Evolutionary conservation across 805 yeast species (phyloP).

Genomic region (Dipodascus albidus): DNA sequence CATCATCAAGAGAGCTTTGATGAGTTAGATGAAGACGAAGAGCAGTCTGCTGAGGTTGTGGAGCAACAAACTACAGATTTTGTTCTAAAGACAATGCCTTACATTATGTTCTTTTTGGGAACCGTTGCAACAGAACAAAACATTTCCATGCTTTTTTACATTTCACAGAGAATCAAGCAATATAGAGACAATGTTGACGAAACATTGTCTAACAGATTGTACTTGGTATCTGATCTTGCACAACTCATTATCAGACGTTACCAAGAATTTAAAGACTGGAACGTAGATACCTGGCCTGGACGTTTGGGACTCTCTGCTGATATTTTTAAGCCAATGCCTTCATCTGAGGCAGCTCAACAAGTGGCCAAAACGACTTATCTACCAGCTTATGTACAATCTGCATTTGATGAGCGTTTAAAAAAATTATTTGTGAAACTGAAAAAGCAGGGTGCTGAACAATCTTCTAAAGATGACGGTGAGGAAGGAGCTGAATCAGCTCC

Average conservation of each 20-base stretch:
- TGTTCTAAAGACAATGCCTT: slow-evolving; percentile 38
- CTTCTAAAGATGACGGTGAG: neutral
- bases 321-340: slow-evolving; percentile 48
- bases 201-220: slow-evolving; percentile 31
- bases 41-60: slow-evolving; percentile 4
- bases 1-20: slow-evolving; percentile 60
- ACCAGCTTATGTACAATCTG: slow-evolving; percentile 31
- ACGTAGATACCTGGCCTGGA: slow-evolving; percentile 72
- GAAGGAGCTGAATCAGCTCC: neutral
- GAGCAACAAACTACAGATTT: slow-evolving; percentile 11
- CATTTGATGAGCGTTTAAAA: slow-evolving; percentile 6
- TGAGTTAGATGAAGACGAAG: slow-evolving; percentile 11
- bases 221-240: slow-evolving; percentile 60
- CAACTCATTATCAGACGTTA: slow-evolving; percentile 52
- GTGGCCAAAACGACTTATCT: slow-evolving; percentile 46
- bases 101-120: slow-evolving; percentile 48
- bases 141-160: slow-evolving; percentile 59
- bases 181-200: slow-evolving; percentile 44
- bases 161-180: slow-evolving; percentile 71
- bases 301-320: slow-evolving; percentile 61
- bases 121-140: slow-evolving; percentile 54
- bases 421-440: slow-evolving; percentile 3
- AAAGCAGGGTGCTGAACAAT: neutral
- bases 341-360: slow-evolving; percentile 45
- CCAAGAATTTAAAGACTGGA: slow-evolving; percentile 53